A percentile compares a stretch with the other conserved stretches of the same genome.
phyloP scores from a whole-genome alignment of 352 stramenopile species.

The Phytopythium aichiense region DNA sequence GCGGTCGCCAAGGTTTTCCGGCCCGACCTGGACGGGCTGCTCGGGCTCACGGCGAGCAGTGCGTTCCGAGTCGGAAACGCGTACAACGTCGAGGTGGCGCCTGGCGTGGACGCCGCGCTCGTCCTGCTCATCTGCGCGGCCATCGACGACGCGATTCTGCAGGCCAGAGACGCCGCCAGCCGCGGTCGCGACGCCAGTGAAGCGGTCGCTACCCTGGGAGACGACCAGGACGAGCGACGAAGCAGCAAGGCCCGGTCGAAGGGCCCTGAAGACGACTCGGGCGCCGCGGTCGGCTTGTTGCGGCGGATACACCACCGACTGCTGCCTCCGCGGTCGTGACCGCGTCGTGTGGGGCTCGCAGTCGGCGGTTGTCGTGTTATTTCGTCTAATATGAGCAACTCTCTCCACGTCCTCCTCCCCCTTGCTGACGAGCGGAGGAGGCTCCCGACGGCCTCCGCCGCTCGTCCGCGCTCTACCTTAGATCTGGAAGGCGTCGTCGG shows the following conservation, averaged over 20 bases:
- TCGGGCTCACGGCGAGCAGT: conserved; percentile 9
- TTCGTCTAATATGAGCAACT: not conserved
- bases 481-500: conserved; percentile 3
- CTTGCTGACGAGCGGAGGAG: not conserved
- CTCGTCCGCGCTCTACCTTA: not conserved
- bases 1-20: conserved; percentile 35
- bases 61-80: conserved; percentile 11
- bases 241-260: not conserved
- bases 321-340: not conserved
- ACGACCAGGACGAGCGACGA: not conserved
- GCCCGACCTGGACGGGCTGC: conserved; percentile 7
- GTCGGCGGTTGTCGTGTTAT: not conserved
- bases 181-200: not conserved
- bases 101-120: conserved; percentile 30
- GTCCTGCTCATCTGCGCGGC: conserved; percentile 28
- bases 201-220: not conserved
- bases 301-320: not conserved
- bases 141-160: conserved; percentile 28
- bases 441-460: not conserved
- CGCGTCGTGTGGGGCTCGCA: too few species aligned
- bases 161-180: not conserved
- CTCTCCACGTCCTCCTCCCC: not conserved
- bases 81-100: conserved; percentile 33
- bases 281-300: not conserved
- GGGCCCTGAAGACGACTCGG: not conserved